Evolutionary conservation across 495 filamentous ascomycete species (phyloP).

Genomic region (Tuber indicum): DNA sequence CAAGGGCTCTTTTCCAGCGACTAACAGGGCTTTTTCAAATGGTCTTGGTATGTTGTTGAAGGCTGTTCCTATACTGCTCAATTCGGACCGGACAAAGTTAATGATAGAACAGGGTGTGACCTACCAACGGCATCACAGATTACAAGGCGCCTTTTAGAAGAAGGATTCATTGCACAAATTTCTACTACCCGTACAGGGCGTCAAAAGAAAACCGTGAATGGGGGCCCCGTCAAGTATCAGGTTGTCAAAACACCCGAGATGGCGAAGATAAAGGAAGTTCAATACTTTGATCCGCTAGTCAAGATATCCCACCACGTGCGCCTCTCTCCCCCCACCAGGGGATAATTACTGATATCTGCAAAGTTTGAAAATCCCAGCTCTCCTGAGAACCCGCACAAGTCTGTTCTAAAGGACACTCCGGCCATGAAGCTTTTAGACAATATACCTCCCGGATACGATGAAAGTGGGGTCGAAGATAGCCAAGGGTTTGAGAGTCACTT

Average conservation of each 20-base stretch:
- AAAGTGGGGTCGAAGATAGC: constrained; percentile 6
- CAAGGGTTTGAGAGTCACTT: constrained; percentile 7
- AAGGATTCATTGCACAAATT: constrained; percentile 32
- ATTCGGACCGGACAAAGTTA: background rate
- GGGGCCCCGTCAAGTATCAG: constrained; percentile 16
- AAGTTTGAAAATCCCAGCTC: constrained; percentile 27
- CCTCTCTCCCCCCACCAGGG: background rate
- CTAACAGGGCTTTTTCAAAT: constrained; percentile 31
- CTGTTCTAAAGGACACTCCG: constrained; percentile 9
- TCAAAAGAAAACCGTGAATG: constrained; percentile 20
- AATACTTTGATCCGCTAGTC: constrained; percentile 40
- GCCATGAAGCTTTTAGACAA: background rate
- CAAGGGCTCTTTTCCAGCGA: constrained; percentile 29
- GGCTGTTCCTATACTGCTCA: background rate
- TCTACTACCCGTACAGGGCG: constrained; percentile 8
- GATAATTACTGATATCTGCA: background rate
- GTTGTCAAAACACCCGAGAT: constrained; percentile 32
- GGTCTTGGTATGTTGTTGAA: constrained; percentile 20
- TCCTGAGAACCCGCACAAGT: constrained; percentile 17
- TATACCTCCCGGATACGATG: background rate
- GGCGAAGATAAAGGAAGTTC: constrained; percentile 20
- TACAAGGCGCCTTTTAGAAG: constrained; percentile 33
- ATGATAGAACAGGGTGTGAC: constrained; percentile 32
- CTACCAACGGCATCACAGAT: constrained; percentile 27
- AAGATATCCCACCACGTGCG: constrained; percentile 42